These are phyloP conservation scores for Setaria viridis DNA, from an alignment of 202 grass and related monocot species.

Conservation along the genomic window DNA sequence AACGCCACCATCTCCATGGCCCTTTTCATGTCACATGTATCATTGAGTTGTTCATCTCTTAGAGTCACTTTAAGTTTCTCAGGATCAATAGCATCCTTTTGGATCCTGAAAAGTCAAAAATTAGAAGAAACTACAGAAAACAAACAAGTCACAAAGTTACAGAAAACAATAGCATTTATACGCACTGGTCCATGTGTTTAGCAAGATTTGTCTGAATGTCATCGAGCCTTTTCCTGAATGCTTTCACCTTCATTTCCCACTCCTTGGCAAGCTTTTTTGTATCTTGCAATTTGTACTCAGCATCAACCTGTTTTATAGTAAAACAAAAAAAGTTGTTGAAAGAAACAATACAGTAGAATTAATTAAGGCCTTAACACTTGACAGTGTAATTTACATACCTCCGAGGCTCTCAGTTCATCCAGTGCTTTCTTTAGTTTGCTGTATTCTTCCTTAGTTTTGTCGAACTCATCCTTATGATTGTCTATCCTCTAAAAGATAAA, in stretches of 20 bases:
- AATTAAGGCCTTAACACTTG: constrained; percentile 10
- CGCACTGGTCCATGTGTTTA: constrained; percentile 93
- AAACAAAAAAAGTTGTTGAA: constrained; percentile 22
- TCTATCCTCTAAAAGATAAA: constrained; percentile 75
- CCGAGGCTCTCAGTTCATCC: constrained; percentile 77
- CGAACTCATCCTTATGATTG: constrained; percentile 73
- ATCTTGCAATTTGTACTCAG: constrained; percentile 85
- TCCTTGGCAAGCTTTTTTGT: constrained; percentile 76
- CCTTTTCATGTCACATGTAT: constrained; percentile 68
- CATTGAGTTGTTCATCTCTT: constrained; percentile 62
- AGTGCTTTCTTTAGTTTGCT: constrained; percentile 82
- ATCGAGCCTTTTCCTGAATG: constrained; percentile 74
- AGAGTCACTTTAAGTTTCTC: constrained; percentile 82
- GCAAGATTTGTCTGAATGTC: constrained; percentile 72
- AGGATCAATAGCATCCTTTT: constrained; percentile 84
- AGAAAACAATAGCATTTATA: constrained; percentile 30
- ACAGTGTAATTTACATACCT: constrained; percentile 55
- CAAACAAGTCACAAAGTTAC: constrained; percentile 7
- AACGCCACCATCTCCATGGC: constrained; percentile 86
- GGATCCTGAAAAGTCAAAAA: constrained; percentile 64
- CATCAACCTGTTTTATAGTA: constrained; percentile 67
- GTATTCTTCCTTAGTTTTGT: constrained; percentile 85
- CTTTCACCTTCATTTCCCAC: constrained; percentile 82
- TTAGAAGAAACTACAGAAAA: constrained; percentile 37
- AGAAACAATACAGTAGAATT: constrained; percentile 15